Percentiles rank a stretch among this genome's conserved stretches.
Evolutionary conservation across 2,329 filamentous ascomycete genomes (phyloP).

Genomic region (Cordyceps cateniannulata): DNA sequence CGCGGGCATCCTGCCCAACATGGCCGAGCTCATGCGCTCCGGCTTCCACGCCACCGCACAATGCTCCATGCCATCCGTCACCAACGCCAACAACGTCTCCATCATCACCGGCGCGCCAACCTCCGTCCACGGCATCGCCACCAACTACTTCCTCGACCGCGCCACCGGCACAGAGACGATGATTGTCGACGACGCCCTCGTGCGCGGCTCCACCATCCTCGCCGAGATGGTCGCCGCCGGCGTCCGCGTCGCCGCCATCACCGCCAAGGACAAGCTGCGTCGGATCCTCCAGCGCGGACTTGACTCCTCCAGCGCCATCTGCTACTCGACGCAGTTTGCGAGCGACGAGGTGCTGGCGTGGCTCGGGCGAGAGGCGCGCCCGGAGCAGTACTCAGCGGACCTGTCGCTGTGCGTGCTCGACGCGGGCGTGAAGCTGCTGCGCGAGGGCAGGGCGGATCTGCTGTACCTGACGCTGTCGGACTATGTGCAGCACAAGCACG

Average conservation of each 20-base stretch:
- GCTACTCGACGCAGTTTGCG: constrained; percentile 33
- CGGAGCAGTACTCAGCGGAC: constrained; percentile 36
- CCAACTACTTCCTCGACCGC: constrained; percentile 37
- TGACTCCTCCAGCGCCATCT: constrained; percentile 20
- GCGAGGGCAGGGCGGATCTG: constrained; percentile 32
- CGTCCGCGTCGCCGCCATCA: constrained; percentile 35
- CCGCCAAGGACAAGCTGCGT: constrained; percentile 39
- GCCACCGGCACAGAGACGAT: constrained; percentile 32
- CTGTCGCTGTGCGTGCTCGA: constrained; percentile 37
- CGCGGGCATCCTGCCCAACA: constrained; percentile 28
- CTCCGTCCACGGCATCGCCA: constrained; percentile 33
- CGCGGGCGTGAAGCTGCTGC: constrained; percentile 34
- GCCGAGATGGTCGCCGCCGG: constrained; percentile 31
- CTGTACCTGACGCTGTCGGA: constrained; percentile 38
- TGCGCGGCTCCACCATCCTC: constrained; percentile 35
- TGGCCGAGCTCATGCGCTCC: constrained; percentile 23
- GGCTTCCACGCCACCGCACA: constrained; percentile 34
- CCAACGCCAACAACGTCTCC: constrained; percentile 38
- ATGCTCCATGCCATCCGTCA: constrained; percentile 36
- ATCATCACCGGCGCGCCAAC: constrained; percentile 37
- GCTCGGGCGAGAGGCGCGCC: constrained; percentile 27
- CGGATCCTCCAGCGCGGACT: constrained; percentile 33
- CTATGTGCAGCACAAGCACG: constrained; percentile 38
- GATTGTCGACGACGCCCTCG: constrained; percentile 33
- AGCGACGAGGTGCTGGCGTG: constrained; percentile 29